These are phyloP conservation scores for Suillus spraguei DNA, from an alignment of 768 basidiomycete genomes.

Conservation along the genomic window DNA sequence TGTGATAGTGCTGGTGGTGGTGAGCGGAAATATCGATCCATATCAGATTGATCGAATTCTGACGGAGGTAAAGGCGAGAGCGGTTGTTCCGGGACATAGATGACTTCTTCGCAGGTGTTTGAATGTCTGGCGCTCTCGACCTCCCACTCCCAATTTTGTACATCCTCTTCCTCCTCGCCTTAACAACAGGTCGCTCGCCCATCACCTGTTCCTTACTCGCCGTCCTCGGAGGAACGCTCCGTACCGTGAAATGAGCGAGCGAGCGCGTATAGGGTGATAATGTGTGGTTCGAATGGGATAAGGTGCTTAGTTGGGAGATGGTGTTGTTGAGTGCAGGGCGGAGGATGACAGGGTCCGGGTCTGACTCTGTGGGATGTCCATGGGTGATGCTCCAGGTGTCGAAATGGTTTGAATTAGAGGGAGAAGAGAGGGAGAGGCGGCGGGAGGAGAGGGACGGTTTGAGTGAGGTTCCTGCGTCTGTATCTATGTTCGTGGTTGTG, in stretches of 20 bases:
- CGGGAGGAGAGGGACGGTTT: constrained; percentile 24
- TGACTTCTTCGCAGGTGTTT: no score
- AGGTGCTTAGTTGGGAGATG: constrained; percentile 82
- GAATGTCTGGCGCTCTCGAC: neutral
- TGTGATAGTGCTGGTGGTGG: neutral
- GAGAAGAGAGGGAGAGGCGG: constrained; percentile 37
- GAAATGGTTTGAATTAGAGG: constrained; percentile 25
- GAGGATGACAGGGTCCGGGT: constrained; percentile 59
- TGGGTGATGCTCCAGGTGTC: constrained; percentile 41
- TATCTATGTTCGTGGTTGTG: neutral
- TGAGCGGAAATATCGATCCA: constrained; percentile 71
- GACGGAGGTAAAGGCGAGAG: constrained; percentile 42
- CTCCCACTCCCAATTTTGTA: constrained; percentile 53
- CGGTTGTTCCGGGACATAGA: constrained; percentile 11
- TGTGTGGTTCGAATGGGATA: constrained; percentile 90
- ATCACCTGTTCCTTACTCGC: constrained; percentile 34
- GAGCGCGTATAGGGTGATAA: constrained; percentile 92
- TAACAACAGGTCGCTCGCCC: constrained; percentile 57
- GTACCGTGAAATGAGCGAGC: constrained; percentile 89
- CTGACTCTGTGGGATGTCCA: constrained; percentile 33
- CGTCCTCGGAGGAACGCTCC: constrained; percentile 75
- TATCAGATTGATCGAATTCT: constrained; percentile 70
- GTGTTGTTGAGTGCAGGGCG: constrained; percentile 71
- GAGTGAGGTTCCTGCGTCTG: constrained; percentile 19
- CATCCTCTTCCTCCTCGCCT: constrained; percentile 76